Evolutionary conservation across 2,329 filamentous ascomycete species (phyloP).

Genomic region (Sclerotinia spermophila): DNA sequence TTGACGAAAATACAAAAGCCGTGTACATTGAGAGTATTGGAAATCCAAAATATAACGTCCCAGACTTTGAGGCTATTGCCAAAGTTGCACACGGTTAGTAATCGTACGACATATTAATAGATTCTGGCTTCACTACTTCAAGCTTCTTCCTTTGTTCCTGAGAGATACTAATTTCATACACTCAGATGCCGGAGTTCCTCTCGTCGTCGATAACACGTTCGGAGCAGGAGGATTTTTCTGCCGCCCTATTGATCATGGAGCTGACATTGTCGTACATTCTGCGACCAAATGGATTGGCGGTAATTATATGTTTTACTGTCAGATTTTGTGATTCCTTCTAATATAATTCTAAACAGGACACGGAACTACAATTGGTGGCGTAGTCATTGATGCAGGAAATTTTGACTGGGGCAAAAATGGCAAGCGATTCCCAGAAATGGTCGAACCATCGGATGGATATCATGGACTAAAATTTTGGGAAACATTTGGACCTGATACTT

Average conservation of each 20-base stretch:
- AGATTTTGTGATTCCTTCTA: neutral
- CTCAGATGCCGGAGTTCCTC: slow-evolving; percentile 48
- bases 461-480: slow-evolving; percentile 94
- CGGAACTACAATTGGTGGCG: slow-evolving; percentile 83
- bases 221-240: slow-evolving; percentile 86
- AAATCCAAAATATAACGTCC: slow-evolving; percentile 92
- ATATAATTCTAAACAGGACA: slow-evolving; percentile 52
- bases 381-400: slow-evolving; percentile 83
- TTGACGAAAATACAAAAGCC: slow-evolving; percentile 91
- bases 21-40: slow-evolving; percentile 85
- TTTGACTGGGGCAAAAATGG: slow-evolving; percentile 89
- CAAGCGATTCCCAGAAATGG: slow-evolving; percentile 88
- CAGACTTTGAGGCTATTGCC: slow-evolving; percentile 82
- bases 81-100: slow-evolving; percentile 65
- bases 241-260: slow-evolving; percentile 83
- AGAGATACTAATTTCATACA: neutral
- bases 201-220: slow-evolving; percentile 85
- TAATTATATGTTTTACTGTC: neutral
- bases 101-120: neutral
- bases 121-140: neutral
- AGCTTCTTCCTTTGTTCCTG: neutral
- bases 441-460: slow-evolving; percentile 83
- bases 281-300: slow-evolving; percentile 91
- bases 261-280: slow-evolving; percentile 89
- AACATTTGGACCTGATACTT: slow-evolving; percentile 78